Base-by-base conservation (phyloP, 305 asterid species). In the Fraxinus platypoda region DNA sequence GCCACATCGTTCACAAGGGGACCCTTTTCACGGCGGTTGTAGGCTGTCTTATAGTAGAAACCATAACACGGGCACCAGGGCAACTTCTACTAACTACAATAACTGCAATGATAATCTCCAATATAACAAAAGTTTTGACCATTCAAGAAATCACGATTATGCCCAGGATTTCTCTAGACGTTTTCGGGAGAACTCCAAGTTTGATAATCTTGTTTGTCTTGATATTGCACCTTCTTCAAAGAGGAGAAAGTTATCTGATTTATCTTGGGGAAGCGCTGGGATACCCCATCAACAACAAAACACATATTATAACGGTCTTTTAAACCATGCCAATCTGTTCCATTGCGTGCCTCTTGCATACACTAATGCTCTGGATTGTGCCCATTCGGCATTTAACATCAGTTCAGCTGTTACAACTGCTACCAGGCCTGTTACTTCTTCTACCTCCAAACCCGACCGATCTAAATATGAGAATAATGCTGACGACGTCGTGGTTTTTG, bases 221-320 rank as follows among this genome's bases (percentile, higher is more conserved):
- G 97, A 91, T 28, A 77, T 75, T 25, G 78, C 85, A 23, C 91
- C 91, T 80, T 87, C 94, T 79, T 73, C 86, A 2, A 94, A 94
- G 87, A 92, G 89, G 89, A 93, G 97, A 87, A 94, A 91, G 90
- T 62, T 92, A 75, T 86, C 91, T 26, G 85, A 83, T 83, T 84
- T 91, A 73, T 79, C 91, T 81, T 83, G 86, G 83, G 97, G 89
- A 81, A 85, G 59, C 79, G 74, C 80, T 41, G 88, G 86, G 70
- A 87, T 88, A 84, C 85, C 90, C 59, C 86, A 86, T 88, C 91
- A 91, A 52, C 90, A 89, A 59, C 85, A 78, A 41, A 35, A 78
- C 68, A 76, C 64, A 4, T 84, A 83, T 68, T 87, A 71, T 19
- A 81, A 77, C 76, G 86, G 76, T 76, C 86, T 86, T 79, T 84